phyloP scores from a whole-genome alignment of 1,139 yeast species.

The Suhomyces wounanorum region DNA sequence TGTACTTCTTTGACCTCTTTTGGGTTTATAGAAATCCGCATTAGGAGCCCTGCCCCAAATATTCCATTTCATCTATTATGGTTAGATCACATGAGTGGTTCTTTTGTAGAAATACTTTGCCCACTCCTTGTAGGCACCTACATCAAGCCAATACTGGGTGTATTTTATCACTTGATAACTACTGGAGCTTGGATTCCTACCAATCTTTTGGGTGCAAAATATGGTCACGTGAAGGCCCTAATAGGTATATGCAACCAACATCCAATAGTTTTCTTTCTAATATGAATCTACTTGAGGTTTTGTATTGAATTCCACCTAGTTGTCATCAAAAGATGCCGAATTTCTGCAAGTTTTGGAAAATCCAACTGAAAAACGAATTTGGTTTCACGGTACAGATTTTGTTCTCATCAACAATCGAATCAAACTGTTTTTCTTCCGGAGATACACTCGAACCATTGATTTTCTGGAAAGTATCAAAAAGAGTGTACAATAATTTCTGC shows the following conservation, averaged over 20 bases:
- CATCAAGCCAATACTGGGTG: neutral
- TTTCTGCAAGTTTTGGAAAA: slow-evolving; percentile 35
- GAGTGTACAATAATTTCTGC: slow-evolving; percentile 24
- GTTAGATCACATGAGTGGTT: neutral
- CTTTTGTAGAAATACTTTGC: neutral
- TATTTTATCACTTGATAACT: neutral
- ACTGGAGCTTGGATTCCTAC: neutral
- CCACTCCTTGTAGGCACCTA: neutral
- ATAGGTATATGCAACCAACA: neutral
- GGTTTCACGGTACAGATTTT: slow-evolving; percentile 18
- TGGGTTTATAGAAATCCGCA: too few relatives aligned
- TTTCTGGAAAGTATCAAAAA: slow-evolving; percentile 20
- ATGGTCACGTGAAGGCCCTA: neutral
- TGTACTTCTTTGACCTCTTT: too few relatives aligned
- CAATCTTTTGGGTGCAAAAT: neutral
- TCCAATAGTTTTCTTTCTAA: neutral
- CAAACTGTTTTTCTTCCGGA: slow-evolving; percentile 27
- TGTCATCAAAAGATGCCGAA: slow-evolving; percentile 31
- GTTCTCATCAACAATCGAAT: slow-evolving; percentile 30
- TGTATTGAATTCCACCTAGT: neutral
- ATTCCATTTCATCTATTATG: neutral
- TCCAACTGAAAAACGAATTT: slow-evolving; percentile 22
- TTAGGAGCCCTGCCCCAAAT: neutral
- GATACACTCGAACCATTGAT: slow-evolving; percentile 20
- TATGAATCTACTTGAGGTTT: neutral